Evolutionary conservation across 129 eudicot genomes (phyloP).

Genomic region (Helianthus annuus): DNA sequence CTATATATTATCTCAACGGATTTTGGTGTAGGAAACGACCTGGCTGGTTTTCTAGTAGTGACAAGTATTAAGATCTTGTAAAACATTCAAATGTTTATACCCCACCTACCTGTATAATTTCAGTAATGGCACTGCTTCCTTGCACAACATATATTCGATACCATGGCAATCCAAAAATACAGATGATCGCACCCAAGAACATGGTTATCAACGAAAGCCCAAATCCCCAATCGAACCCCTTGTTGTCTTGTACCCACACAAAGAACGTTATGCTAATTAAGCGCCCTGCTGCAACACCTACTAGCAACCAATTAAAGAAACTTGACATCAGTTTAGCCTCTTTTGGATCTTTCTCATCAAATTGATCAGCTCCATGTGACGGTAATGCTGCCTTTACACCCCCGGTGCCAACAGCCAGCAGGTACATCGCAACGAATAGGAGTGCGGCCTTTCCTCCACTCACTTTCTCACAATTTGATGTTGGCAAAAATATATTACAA

Average conservation of each 20-base stretch:
- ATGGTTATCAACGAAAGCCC: slow-evolving; percentile 40
- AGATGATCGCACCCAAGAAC: slow-evolving; percentile 34
- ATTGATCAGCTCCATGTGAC: slow-evolving; percentile 69
- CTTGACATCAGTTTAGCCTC: slow-evolving; percentile 54
- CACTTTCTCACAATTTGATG: slow-evolving; percentile 35
- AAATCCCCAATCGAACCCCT: slow-evolving; percentile 64
- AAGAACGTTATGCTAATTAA: slow-evolving; percentile 45
- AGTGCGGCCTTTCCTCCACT: slow-evolving; percentile 45
- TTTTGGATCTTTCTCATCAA: slow-evolving; percentile 49
- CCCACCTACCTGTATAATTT: slow-evolving; percentile 55
- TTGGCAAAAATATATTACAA: slow-evolving; percentile 45
- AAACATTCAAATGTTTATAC: background rate
- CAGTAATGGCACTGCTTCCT: slow-evolving; percentile 51
- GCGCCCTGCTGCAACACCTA: slow-evolving; percentile 42
- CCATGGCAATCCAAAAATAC: slow-evolving; percentile 40
- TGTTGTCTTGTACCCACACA: slow-evolving; percentile 60
- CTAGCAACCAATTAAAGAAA: slow-evolving; percentile 59
- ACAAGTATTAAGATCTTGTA: background rate
- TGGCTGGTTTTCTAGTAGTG: no score
- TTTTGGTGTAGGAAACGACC: no score
- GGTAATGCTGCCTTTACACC: slow-evolving; percentile 64
- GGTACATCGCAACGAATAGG: slow-evolving; percentile 46
- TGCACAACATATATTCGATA: slow-evolving; percentile 52
- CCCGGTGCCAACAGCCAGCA: slow-evolving; percentile 41
- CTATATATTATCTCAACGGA: no score